phyloP scores from a whole-genome alignment of 345 rosid species.

The Eucalyptus globulus region DNA sequence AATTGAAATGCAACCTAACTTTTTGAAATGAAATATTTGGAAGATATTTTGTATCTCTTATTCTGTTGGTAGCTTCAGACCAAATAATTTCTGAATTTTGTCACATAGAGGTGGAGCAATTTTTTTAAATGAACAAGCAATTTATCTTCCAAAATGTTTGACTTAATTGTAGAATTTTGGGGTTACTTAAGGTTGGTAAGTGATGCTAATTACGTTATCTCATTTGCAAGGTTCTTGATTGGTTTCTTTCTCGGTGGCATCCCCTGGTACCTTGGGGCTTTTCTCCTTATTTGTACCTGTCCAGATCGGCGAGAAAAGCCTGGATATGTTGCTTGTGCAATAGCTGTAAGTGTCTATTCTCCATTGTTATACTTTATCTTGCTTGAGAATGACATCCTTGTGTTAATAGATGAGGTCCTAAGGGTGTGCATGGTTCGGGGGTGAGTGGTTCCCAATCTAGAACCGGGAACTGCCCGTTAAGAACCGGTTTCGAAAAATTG shows the following conservation, averaged over 20 bases:
- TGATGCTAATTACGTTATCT: neutral
- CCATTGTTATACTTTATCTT: neutral
- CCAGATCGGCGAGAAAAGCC: constrained; percentile 78
- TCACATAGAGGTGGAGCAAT: neutral
- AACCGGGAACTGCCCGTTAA: no score
- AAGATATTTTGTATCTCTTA: neutral
- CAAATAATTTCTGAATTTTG: neutral
- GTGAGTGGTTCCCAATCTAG: no score
- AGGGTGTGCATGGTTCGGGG: no score
- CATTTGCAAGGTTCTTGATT: constrained; percentile 35
- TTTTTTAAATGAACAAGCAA: neutral
- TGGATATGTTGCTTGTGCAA: constrained; percentile 70
- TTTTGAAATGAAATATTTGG: neutral
- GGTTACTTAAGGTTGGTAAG: neutral
- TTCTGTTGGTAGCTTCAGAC: neutral
- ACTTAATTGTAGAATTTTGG: neutral
- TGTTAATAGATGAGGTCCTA: neutral
- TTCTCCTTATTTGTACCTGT: constrained; percentile 33
- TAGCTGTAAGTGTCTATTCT: constrained; percentile 43
- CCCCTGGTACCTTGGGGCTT: constrained; percentile 79
- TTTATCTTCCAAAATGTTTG: neutral
- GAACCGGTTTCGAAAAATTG: no score
- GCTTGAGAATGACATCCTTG: neutral
- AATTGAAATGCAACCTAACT: neutral
- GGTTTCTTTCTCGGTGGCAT: constrained; percentile 85